Evolutionary conservation across 1,139 yeast species (phyloP).

Genomic region (Hansenula lynferdii): DNA sequence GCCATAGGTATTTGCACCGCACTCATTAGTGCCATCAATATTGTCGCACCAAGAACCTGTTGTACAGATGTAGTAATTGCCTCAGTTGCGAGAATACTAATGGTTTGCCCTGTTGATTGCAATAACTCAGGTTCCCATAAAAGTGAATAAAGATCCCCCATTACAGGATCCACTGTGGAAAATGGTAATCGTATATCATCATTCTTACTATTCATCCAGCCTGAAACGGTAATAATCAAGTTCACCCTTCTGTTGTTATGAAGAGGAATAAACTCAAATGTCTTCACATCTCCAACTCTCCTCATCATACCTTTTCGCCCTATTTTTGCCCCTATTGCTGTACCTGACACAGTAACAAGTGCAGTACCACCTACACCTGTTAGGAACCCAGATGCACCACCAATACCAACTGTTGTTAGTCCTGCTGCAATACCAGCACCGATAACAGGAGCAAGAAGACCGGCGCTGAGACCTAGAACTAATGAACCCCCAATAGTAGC

Average conservation of each 20-base stretch:
- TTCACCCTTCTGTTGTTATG: constrained; percentile 90
- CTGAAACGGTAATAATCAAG: constrained; percentile 85
- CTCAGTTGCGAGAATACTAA: constrained; percentile 88
- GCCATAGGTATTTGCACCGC: constrained; percentile 93
- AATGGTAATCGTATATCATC: constrained; percentile 98
- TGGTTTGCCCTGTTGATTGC: constrained; percentile 93
- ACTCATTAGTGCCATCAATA: constrained; percentile 91
- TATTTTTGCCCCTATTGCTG: constrained; percentile 84
- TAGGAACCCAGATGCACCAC: constrained; percentile 86
- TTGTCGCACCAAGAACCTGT: constrained; percentile 90
- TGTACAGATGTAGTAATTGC: constrained; percentile 90
- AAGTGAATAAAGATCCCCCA: constrained; percentile 92
- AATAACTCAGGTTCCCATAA: constrained; percentile 99
- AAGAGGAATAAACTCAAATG: constrained; percentile 89
- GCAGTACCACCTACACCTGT: constrained; percentile 99
- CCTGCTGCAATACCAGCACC: constrained; percentile 99
- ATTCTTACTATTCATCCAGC: constrained; percentile 95
- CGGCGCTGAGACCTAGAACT: constrained; percentile 93
- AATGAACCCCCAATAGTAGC: constrained; percentile 98
- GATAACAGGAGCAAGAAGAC: constrained; percentile 92
- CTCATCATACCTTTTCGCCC: constrained; percentile 83
- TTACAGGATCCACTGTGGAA: constrained; percentile 93
- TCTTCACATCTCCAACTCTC: constrained; percentile 87
- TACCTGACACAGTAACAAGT: constrained; percentile 87
- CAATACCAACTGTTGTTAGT: constrained; percentile 85